These are phyloP conservation scores for Beauveria varroae DNA, from an alignment of 2,329 filamentous ascomycete species.

Conservation along the genomic window DNA sequence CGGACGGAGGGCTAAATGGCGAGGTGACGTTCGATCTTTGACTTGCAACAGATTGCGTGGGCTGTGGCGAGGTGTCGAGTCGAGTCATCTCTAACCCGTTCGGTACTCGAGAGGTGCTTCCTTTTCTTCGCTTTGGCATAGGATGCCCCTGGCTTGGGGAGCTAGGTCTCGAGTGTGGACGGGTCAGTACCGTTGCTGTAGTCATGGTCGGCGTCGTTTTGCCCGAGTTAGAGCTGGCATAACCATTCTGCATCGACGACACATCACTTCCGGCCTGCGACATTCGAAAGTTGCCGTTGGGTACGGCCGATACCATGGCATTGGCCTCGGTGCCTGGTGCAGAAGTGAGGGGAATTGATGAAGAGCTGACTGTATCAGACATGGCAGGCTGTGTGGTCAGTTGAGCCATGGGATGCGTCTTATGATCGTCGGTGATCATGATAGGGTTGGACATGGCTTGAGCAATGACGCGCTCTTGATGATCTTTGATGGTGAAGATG, in stretches of 20 bases:
- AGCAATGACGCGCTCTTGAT: conserved; percentile 65
- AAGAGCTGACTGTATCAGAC: conserved; percentile 21
- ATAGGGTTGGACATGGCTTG: conserved; percentile 83
- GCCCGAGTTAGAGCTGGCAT: conserved; percentile 23
- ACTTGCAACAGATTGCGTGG: conserved; percentile 27
- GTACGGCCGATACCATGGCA: conserved; percentile 24
- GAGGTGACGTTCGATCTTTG: conserved; percentile 38
- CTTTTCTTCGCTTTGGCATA: conserved; percentile 73
- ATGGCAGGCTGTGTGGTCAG: conserved; percentile 20
- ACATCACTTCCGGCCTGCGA: conserved; percentile 56
- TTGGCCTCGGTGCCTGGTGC: conserved; percentile 21
- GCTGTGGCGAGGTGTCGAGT: conserved; percentile 52
- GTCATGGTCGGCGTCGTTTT: conserved; percentile 25
- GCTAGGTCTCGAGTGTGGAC: conserved; percentile 59
- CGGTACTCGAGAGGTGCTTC: conserved; percentile 65
- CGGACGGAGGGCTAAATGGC: conserved; percentile 43
- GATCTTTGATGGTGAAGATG: conserved; percentile 90
- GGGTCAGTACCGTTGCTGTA: conserved; percentile 14
- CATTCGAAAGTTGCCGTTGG: conserved; percentile 40
- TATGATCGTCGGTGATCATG: conserved; percentile 97
- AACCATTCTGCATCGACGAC: conserved; percentile 43
- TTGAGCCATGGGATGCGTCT: conserved; percentile 54
- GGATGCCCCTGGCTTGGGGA: conserved; percentile 64
- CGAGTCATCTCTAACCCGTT: conserved; percentile 74
- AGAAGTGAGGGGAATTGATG: conserved; percentile 15